Conservation (phyloP, 2,329 filamentous ascomycete species). For the Graphium sp. region DNA sequence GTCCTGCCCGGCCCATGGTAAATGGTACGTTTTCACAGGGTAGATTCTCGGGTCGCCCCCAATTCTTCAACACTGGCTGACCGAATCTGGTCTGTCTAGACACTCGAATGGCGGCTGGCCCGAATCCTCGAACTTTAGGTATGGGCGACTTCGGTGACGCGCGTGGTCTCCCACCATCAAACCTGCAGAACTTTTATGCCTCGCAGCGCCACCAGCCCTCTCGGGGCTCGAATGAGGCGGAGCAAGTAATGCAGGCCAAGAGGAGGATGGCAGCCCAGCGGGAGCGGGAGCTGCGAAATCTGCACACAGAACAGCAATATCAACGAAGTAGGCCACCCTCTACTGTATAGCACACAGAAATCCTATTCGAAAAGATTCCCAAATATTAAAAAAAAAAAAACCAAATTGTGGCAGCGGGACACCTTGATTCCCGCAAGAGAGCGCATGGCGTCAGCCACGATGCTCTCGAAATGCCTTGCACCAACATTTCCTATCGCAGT, state of each 20-base stretch:
- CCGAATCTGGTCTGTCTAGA: no score
- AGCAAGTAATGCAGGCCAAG: conserved; percentile 98
- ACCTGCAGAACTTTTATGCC: conserved; percentile 88
- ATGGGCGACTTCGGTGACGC: conserved; percentile 64
- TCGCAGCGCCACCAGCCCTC: conserved; percentile 80
- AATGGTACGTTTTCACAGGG: no score
- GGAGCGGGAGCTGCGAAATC: conserved; percentile 97
- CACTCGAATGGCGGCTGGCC: no score
- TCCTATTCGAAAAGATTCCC: conserved; percentile 4
- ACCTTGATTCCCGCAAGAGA: no score
- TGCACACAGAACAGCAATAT: conserved; percentile 99
- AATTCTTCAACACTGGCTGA: no score
- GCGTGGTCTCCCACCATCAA: conserved; percentile 50
- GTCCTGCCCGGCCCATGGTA: no score
- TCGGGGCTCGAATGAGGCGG: conserved; percentile 74
- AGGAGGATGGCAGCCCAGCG: conserved; percentile 97
- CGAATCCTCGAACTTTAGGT: no score
- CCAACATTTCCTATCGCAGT: no score
- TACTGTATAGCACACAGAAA: conserved; percentile 43
- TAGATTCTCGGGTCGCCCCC: no score
- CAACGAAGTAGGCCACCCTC: conserved; percentile 91
- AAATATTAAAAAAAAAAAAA: conserved; percentile 2
- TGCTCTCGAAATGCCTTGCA: no score
- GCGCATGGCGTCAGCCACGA: no score
- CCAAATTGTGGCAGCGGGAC: no score